These are phyloP conservation scores for Fusarium humuli DNA, from an alignment of 2,329 filamentous ascomycete genomes.

Conservation along the genomic window DNA sequence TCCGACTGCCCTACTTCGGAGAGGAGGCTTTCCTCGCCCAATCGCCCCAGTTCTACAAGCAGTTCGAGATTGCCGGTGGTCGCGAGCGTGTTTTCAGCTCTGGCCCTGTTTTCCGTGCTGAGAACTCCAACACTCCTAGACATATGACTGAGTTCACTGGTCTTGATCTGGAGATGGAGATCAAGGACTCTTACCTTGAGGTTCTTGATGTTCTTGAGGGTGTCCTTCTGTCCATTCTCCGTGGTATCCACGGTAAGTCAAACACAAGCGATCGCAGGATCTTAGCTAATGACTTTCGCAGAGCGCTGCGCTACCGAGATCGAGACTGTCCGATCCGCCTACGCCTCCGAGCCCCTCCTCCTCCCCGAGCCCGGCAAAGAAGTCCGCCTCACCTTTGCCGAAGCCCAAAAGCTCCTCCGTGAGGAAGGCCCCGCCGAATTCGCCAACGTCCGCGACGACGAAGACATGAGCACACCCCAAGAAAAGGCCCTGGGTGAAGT, in stretches of 20 bases:
- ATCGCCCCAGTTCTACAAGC: constrained; percentile 88
- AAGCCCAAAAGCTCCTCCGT: constrained; percentile 81
- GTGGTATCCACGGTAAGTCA: constrained; percentile 67
- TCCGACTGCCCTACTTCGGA: constrained; percentile 90
- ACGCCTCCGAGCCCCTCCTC: constrained; percentile 82
- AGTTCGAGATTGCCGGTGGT: constrained; percentile 84
- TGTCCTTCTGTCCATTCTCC: constrained; percentile 83
- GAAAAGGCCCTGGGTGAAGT: constrained; percentile 91
- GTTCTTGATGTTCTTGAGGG: constrained; percentile 78
- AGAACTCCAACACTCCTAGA: constrained; percentile 84
- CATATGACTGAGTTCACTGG: constrained; percentile 92
- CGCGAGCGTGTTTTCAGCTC: constrained; percentile 83
- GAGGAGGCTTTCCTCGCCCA: constrained; percentile 83
- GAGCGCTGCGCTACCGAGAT: constrained; percentile 77
- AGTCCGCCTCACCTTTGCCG: constrained; percentile 80
- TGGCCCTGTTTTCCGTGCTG: constrained; percentile 86
- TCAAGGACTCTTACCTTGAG: constrained; percentile 79
- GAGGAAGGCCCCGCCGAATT: constrained; percentile 77
- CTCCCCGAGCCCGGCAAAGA: constrained; percentile 80
- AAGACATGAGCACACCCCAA: constrained; percentile 83
- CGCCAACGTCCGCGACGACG: constrained; percentile 76
- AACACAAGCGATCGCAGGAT: too few species aligned
- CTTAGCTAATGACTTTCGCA: not conserved
- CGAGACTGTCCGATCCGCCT: constrained; percentile 76
- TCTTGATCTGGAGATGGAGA: constrained; percentile 91